Percentiles rank a stretch among this genome's conserved stretches.
Evolutionary conservation across 441 rosid genomes (phyloP).

Genomic region (Adansonia grandidieri): DNA sequence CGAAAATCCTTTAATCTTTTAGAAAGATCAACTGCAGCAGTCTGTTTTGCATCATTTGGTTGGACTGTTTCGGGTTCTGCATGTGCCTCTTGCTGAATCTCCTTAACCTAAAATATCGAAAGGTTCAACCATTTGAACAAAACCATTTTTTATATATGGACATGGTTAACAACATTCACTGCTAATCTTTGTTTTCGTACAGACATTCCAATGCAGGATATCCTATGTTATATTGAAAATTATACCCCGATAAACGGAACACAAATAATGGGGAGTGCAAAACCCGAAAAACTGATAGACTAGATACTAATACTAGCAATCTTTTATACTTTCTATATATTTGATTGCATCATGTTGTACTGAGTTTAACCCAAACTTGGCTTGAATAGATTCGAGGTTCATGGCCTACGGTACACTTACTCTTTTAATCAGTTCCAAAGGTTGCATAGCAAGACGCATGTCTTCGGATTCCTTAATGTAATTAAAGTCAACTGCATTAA

Average conservation of each 20-base stretch:
- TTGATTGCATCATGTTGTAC: not conserved
- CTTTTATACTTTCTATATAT: not conserved
- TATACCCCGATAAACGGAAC: not conserved
- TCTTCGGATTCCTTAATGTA: conserved; percentile 76
- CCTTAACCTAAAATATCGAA: conserved; percentile 60
- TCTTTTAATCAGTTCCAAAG: conserved; percentile 74
- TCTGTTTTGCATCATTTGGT: conserved; percentile 64
- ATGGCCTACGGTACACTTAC: conserved; percentile 38
- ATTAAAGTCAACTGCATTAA: conserved; percentile 58
- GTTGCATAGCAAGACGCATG: conserved; percentile 80
- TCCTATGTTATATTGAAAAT: not conserved
- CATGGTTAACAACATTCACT: not conserved
- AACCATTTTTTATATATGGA: not conserved
- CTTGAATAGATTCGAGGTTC: not conserved
- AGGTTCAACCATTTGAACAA: conserved; percentile 4
- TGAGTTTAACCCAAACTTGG: not conserved
- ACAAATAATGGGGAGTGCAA: not conserved
- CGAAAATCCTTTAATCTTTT: conserved; percentile 75
- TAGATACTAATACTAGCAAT: not conserved
- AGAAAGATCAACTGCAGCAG: conserved; percentile 77
- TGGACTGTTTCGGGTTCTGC: conserved; percentile 50
- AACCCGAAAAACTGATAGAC: not conserved
- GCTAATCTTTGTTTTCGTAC: not conserved
- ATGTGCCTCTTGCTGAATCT: conserved; percentile 73
- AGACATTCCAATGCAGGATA: not conserved